phyloP scores from a whole-genome alignment of 208 protist species.

The Trypanosoma scelopori region DNA sequence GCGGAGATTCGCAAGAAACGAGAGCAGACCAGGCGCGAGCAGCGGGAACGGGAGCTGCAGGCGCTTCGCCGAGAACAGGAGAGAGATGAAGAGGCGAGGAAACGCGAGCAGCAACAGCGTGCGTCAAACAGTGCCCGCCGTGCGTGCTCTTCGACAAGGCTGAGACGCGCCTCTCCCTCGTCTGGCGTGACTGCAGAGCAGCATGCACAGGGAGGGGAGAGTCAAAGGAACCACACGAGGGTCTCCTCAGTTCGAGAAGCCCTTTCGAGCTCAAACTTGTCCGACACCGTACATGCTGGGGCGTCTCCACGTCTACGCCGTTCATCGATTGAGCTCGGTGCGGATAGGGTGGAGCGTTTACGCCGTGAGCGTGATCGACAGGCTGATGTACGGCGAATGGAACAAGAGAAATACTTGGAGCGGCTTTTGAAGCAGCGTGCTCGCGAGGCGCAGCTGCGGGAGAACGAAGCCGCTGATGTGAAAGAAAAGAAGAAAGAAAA shows the following conservation, averaged over 20 bases:
- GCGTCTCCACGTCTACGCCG: conserved; percentile 4
- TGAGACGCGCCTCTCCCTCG: conserved; percentile 20
- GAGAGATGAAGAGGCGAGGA: conserved; percentile 35
- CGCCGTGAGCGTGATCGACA: conserved; percentile 16
- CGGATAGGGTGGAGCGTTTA: conserved; percentile 1
- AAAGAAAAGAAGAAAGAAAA: conserved; percentile 7
- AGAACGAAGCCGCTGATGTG: conserved; percentile 13
- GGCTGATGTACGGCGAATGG: conserved; percentile 3
- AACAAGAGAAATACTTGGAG: conserved; percentile 35
- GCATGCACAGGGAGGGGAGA: background rate
- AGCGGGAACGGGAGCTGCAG: conserved; percentile 53
- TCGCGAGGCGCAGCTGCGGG: conserved; percentile 20
- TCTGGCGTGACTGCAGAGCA: background rate
- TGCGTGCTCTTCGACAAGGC: conserved; percentile 7
- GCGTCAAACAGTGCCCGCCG: conserved; percentile 15
- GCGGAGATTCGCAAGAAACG: conserved; percentile 36
- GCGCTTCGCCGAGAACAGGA: conserved; percentile 39
- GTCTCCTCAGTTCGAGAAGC: background rate
- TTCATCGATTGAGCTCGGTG: background rate
- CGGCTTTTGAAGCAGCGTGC: conserved; percentile 28
- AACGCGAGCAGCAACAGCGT: conserved; percentile 51
- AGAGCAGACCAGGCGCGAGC: conserved; percentile 38
- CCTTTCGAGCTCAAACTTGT: background rate
- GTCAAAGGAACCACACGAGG: background rate
- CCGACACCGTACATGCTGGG: background rate